A percentile compares a stretch with the other conserved stretches of the same genome.
These are phyloP conservation scores for Gaertneriomyces semiglobifer DNA, from an alignment of 192 early-diverging fungal species.

Conservation along the genomic window DNA sequence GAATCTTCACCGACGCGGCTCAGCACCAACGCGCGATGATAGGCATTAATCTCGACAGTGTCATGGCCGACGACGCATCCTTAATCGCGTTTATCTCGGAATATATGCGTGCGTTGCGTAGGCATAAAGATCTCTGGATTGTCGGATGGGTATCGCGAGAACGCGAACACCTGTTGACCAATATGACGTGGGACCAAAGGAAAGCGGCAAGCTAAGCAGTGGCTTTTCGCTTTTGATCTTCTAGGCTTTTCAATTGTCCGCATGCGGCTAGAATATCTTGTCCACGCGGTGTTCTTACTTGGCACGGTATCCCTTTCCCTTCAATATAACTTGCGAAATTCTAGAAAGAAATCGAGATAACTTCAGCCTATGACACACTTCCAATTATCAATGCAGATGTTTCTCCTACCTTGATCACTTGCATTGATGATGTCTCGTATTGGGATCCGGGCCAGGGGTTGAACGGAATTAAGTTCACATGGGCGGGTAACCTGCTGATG, in stretches of 20 bases:
- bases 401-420: constrained; percentile 22
- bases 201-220: too few relatives aligned
- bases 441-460: constrained; percentile 81
- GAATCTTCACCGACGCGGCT: too few relatives aligned
- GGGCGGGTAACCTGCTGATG: constrained; percentile 62
- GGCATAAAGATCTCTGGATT: too few relatives aligned
- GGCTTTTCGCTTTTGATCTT: constrained; percentile 10
- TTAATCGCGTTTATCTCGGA: too few relatives aligned
- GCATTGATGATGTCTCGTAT: constrained; percentile 57
- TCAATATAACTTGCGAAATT: constrained; percentile 8
- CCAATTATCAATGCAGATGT: neutral
- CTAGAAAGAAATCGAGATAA: neutral
- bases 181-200: too few relatives aligned
- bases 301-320: constrained; percentile 12
- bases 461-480: constrained; percentile 73
- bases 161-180: too few relatives aligned
- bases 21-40: too few relatives aligned
- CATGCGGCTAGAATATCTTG: constrained; percentile 81
- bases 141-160: too few relatives aligned
- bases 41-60: too few relatives aligned
- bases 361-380: neutral
- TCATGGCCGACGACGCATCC: too few relatives aligned
- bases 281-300: constrained; percentile 29
- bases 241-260: constrained; percentile 22
- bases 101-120: too few relatives aligned